Evolutionary conservation across 768 basidiomycete genomes (phyloP).

Genomic region (Suillus subluteus): DNA sequence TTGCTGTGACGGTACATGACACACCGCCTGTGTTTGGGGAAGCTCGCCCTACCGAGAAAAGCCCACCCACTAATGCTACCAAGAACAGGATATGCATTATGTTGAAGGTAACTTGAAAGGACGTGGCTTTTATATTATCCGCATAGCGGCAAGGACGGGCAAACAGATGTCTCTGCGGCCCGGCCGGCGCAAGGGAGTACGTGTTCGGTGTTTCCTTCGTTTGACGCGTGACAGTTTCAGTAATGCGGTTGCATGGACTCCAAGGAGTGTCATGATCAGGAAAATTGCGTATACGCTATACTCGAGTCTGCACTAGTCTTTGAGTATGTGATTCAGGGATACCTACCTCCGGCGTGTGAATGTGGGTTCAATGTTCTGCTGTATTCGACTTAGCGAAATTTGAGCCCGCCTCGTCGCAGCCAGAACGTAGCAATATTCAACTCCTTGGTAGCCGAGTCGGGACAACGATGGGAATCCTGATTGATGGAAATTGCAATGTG

Average conservation of each 20-base stretch:
- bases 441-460: background rate
- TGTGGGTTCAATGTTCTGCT: background rate
- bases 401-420: background rate
- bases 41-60: background rate
- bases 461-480: background rate
- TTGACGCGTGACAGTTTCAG: background rate
- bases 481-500: background rate
- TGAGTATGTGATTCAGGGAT: background rate
- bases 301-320: background rate
- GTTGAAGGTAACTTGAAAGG: background rate
- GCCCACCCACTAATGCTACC: background rate
- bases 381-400: background rate
- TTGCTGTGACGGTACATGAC: slow-evolving; percentile 47
- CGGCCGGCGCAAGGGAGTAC: background rate
- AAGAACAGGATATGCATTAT: background rate
- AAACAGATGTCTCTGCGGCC: background rate
- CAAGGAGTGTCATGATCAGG: background rate
- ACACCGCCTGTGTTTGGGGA: slow-evolving; percentile 2
- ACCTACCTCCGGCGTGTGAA: background rate
- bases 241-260: background rate
- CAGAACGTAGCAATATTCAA: background rate
- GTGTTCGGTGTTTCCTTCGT: background rate
- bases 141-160: background rate
- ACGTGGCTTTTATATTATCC: background rate
- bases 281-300: background rate